phyloP scores from a whole-genome alignment of 23 red algal species.

The Gracilaria gracilis region DNA sequence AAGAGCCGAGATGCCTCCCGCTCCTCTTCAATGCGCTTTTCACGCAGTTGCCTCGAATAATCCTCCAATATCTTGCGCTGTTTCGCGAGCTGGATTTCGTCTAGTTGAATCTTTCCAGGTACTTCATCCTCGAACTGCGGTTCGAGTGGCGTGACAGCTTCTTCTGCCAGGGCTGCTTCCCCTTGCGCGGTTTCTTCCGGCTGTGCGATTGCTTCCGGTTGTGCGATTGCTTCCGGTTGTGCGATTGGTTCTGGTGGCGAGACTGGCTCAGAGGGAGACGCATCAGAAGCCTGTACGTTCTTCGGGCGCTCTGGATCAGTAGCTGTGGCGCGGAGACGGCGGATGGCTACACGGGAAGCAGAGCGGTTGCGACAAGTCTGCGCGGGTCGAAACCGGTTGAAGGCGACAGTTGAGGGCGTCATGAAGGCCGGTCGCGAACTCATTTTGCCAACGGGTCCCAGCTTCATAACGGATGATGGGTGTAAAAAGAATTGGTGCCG shows the following conservation, averaged over 20 bases:
- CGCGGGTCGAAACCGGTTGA: background rate
- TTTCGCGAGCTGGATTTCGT: conserved; percentile 70
- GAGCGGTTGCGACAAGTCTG: background rate
- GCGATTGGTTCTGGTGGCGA: background rate
- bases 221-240: background rate
- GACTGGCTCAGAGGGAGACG: background rate
- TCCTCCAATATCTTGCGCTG: conserved; percentile 77
- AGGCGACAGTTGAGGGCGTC: background rate
- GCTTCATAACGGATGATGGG: background rate
- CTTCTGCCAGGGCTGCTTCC: too few relatives aligned
- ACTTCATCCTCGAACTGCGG: conserved; percentile 28
- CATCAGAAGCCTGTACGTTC: background rate
- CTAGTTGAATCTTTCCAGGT: conserved; percentile 76
- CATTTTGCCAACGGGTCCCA: background rate
- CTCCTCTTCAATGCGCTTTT: conserved; percentile 76
- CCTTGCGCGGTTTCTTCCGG: too few relatives aligned
- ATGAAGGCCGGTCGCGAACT: background rate
- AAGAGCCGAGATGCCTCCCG: conserved; percentile 72
- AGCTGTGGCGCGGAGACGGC: conserved; percentile 14
- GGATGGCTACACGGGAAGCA: conserved; percentile 6
- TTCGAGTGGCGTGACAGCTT: background rate
- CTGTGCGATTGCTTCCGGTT: background rate
- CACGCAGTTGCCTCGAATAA: conserved; percentile 62
- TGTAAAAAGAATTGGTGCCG: background rate
- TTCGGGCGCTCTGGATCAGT: conserved; percentile 21